phyloP scores from a whole-genome alignment of 2,329 filamentous ascomycete genomes.

The Neopestalotiopsis sp. region DNA sequence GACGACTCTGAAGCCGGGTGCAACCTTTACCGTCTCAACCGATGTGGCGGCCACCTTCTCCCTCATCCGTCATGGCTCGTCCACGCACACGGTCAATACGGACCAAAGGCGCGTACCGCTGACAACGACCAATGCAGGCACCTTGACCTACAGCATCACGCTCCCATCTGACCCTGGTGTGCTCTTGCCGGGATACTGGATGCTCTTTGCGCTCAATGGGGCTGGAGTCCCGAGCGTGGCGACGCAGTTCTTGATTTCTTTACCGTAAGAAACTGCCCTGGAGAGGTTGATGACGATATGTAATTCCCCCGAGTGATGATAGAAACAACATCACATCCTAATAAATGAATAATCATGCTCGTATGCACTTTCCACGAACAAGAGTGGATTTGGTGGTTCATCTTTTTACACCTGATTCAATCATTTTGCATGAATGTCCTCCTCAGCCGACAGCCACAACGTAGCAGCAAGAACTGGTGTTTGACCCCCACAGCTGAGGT shows the following conservation, averaged over 20 bases:
- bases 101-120: conserved; percentile 55
- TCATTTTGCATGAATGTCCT: too few species aligned
- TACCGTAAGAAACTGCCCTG: conserved; percentile 15
- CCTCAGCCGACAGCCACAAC: too few species aligned
- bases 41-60: conserved; percentile 39
- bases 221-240: conserved; percentile 49
- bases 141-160: conserved; percentile 38
- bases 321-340: neutral
- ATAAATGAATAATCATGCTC: neutral
- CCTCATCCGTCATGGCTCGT: conserved; percentile 48
- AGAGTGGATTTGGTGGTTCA: too few species aligned
- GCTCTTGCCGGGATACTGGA: conserved; percentile 52
- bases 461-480: neutral
- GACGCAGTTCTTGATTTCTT: conserved; percentile 38
- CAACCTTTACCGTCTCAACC: conserved; percentile 37
- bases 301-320: neutral
- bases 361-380: too few species aligned
- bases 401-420: too few species aligned
- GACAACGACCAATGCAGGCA: conserved; percentile 24
- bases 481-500: neutral
- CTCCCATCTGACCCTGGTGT: conserved; percentile 50
- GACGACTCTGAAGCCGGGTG: conserved; percentile 37
- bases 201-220: conserved; percentile 49
- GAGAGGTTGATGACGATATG: too few species aligned
- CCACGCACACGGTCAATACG: conserved; percentile 56